Evolutionary conservation across 2,329 filamentous ascomycete genomes (phyloP), one percentile per base, ranked within the genome.

Genomic region (Cercospora sp.): DNA sequence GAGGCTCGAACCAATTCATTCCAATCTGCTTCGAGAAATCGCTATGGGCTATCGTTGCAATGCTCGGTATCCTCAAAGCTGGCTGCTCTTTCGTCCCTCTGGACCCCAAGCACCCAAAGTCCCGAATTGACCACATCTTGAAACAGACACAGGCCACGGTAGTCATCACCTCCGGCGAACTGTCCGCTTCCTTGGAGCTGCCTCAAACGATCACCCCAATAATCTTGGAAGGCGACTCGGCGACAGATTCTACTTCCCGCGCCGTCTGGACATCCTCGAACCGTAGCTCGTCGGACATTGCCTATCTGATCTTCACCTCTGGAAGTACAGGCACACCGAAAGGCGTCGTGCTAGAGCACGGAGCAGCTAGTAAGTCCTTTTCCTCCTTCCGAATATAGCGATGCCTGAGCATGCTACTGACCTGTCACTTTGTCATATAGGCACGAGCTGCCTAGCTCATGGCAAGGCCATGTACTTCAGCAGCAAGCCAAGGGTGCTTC

Each of bases 281-380:
- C 13, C n/a, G n/a, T n/a, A 43, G 37, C 4, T 43, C 37, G 12
- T 16, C 37, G 4, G 37, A 43, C 5, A 43, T 65, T 18, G 70
- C 70, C 26, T 68, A 68, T 49, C 63, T 70, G n/a, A 63, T 72
- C 10, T 72, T 71, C 61, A 72, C 70, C 7, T 68, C 65, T 10
- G 70, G 70, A 4, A 66, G 60, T 28, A 69, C 70, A 43, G 70
- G 70, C 30, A 64, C 59, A 16, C 70, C 70, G 4, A 72, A 72
- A 66, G 70, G 70, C n/a, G 68, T 72, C 13, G 67, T 72, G 37
- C 66, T 67, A 3, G 68, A 71, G 57, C 70, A 71, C 34, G 61
- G 66, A 13, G 26, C 40, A 26, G 55, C 43, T 6, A 49, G 43
- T n/a, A 49, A 18, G 16, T 18, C 13, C 7, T 43, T 43, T 43